Conservation (phyloP, 208 protist genomes). For the Trypanosoma mega region DNA sequence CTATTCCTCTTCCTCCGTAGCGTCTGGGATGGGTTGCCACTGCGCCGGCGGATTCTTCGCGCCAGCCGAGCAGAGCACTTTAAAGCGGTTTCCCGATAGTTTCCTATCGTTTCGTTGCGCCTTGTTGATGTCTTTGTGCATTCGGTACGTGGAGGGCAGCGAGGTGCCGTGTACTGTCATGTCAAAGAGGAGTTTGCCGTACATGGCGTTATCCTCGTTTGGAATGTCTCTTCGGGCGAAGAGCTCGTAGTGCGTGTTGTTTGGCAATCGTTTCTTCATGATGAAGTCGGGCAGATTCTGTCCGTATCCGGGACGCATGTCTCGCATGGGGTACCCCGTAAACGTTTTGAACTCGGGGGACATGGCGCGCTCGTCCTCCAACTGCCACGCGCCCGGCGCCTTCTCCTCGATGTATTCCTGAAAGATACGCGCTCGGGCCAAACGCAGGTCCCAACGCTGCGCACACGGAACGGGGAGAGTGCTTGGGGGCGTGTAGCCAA, state of each 20-base stretch:
- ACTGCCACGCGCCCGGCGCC: slow-evolving; percentile 82
- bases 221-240: slow-evolving; percentile 87
- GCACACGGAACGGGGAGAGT: slow-evolving; percentile 79
- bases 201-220: slow-evolving; percentile 90
- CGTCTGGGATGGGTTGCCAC: slow-evolving; percentile 84
- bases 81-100: slow-evolving; percentile 85
- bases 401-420: slow-evolving; percentile 91
- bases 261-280: slow-evolving; percentile 86
- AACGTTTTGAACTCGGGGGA: slow-evolving; percentile 89
- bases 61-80: slow-evolving; percentile 67
- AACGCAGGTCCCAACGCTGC: slow-evolving; percentile 87
- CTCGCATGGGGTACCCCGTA: slow-evolving; percentile 83
- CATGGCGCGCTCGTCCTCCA: slow-evolving; percentile 90
- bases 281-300: slow-evolving; percentile 85
- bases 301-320: slow-evolving; percentile 86
- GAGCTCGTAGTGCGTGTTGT: slow-evolving; percentile 91
- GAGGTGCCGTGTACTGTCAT: slow-evolving; percentile 87
- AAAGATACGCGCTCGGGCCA: slow-evolving; percentile 83
- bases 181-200: slow-evolving; percentile 87
- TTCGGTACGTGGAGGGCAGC: slow-evolving; percentile 80
- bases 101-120: slow-evolving; percentile 91
- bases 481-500: slow-evolving; percentile 65
- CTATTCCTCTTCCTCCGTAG: slow-evolving; percentile 71
- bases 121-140: slow-evolving; percentile 93
- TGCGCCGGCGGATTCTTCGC: slow-evolving; percentile 79